phyloP scores from a whole-genome alignment of 2,329 filamentous ascomycete species.

The Chaetothyriales sp. region DNA sequence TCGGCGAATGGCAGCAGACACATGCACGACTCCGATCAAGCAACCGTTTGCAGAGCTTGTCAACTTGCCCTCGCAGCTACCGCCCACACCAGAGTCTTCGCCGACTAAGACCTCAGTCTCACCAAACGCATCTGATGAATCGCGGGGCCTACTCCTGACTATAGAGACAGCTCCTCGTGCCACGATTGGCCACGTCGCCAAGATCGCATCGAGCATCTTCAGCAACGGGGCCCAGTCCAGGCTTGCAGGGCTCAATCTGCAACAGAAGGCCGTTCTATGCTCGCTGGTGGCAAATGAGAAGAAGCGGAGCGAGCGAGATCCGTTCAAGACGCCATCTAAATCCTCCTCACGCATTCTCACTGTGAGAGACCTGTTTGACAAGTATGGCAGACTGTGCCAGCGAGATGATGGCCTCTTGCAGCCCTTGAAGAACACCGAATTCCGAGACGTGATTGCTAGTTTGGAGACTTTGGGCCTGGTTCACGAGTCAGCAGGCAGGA shows the following conservation, averaged over 20 bases:
- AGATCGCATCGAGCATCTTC: constrained; percentile 77
- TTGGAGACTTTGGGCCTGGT: constrained; percentile 78
- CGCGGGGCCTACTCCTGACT: constrained; percentile 45
- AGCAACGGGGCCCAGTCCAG: constrained; percentile 76
- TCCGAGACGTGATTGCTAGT: constrained; percentile 79
- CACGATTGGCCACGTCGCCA: constrained; percentile 79
- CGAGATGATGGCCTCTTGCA: constrained; percentile 69
- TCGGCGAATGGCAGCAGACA: constrained; percentile 43
- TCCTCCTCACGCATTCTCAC: constrained; percentile 50
- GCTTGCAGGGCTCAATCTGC: constrained; percentile 75
- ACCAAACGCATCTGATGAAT: not conserved
- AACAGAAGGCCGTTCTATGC: constrained; percentile 91
- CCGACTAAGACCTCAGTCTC: constrained; percentile 22
- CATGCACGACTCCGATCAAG: constrained; percentile 50
- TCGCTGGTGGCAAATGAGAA: constrained; percentile 76
- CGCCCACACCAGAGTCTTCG: constrained; percentile 29
- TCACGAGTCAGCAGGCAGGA: constrained; percentile 52
- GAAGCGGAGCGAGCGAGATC: constrained; percentile 26
- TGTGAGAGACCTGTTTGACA: constrained; percentile 67
- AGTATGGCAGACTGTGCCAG: constrained; percentile 70
- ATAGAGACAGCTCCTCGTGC: constrained; percentile 71
- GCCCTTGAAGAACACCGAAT: constrained; percentile 78
- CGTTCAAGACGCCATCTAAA: constrained; percentile 44
- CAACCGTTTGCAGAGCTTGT: constrained; percentile 65
- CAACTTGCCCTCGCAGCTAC: constrained; percentile 32